Base-by-base conservation (phyloP, 306 rosid species). In the Citrullus colocynthis region DNA sequence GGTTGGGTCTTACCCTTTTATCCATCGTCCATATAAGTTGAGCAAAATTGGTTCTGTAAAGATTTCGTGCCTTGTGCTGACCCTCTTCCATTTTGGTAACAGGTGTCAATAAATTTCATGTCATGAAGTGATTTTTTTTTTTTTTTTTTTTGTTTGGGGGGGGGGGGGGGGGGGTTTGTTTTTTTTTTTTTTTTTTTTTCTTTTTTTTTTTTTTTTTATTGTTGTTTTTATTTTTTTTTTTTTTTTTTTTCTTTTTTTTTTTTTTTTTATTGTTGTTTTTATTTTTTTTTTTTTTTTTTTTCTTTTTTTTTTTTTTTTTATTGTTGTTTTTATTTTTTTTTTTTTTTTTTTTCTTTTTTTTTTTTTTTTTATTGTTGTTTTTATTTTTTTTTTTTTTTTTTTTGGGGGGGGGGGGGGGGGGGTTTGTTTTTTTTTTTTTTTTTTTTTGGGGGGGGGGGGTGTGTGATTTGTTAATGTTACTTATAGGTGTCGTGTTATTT, bases 1-100 rank as follows among this genome's bases (percentile, higher is more conserved):
- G 99, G 99, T 94, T 75, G 71, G 58, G 4, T 64, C 63, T 61
- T 28, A 36, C 34, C 45, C 57, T 77, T 58, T 7, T 36, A n/a
- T 67, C 60, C 39, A 62, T 56, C 62, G 13, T 57, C 52, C 17
- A 57, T 76, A 48, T 59, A 42, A 42, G 48, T 42, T 42, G 8
- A 8, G 48, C 15, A 6, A 7, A 62, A 28, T 30, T 32, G 44
- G 7, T 62, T 8, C 6, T 28, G 16, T 13, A 13, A 24, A 62
- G 69, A 34, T 32, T 28, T 62, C 16, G 14, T 32, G n/a, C 39
- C 20, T 62, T 62, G 69, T 28, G 34, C 20, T 32, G 42, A 32
- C 34, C n/a, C 18, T 62, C 42, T 32, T 62, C 39, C 44, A 9
- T 41, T 36, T 18, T 62, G 42, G 70, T 62, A 20, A 34, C 36